Evolutionary conservation across 1,139 yeast genomes (phyloP).

Genomic region (Yamadazyma oceani): DNA sequence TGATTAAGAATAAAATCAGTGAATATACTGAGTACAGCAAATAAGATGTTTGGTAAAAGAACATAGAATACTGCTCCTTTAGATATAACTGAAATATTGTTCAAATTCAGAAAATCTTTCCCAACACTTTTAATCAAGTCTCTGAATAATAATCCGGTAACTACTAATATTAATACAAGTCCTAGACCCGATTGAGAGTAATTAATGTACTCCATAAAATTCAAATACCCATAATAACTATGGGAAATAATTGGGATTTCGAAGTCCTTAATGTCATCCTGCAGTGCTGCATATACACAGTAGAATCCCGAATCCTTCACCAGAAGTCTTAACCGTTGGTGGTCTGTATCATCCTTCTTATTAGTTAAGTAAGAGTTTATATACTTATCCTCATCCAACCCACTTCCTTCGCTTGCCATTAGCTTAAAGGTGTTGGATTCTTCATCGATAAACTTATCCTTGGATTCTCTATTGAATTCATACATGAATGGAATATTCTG

Average conservation of each 20-base stretch:
- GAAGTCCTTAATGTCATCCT: constrained; percentile 11
- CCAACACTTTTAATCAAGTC: constrained; percentile 31
- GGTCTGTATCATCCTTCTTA: constrained; percentile 10
- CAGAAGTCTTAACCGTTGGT: constrained; percentile 13
- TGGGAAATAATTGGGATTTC: constrained; percentile 22
- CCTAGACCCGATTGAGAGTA: constrained; percentile 22
- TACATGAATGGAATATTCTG: constrained; percentile 22
- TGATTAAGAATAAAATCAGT: constrained; percentile 21
- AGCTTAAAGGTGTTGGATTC: constrained; percentile 7
- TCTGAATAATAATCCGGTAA: constrained; percentile 26
- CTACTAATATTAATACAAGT: constrained; percentile 17
- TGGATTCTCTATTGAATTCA: constrained; percentile 7
- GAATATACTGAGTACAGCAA: constrained; percentile 14
- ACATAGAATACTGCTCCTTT: constrained; percentile 31
- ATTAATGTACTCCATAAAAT: constrained; percentile 18
- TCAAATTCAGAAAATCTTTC: constrained; percentile 29
- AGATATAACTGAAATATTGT: constrained; percentile 36
- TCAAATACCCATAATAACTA: constrained; percentile 31
- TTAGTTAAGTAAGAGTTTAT: constrained; percentile 13
- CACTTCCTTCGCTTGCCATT: constrained; percentile 6
- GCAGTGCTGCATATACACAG: constrained; percentile 35
- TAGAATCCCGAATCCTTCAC: constrained; percentile 31
- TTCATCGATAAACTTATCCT: not conserved
- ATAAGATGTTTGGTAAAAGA: constrained; percentile 23
- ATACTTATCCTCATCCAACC: constrained; percentile 7